Evolutionary conservation across 2,329 filamentous ascomycete species (phyloP).

Genomic region (Alternaria hordeiaustralica): DNA sequence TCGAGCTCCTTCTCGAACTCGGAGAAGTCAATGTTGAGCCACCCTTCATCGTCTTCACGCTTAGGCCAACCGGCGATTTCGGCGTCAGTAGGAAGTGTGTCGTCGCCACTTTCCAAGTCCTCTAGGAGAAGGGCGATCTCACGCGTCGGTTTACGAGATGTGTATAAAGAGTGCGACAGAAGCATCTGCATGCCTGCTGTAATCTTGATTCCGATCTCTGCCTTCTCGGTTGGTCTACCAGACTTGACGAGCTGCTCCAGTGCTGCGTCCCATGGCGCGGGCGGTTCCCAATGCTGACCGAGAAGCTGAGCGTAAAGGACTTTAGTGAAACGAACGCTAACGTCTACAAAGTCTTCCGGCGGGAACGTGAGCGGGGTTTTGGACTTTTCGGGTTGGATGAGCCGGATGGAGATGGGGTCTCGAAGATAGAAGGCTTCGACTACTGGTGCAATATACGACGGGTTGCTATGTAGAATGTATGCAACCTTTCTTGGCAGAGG

Average conservation of each 20-base stretch:
- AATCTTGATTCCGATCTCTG: conserved; percentile 85
- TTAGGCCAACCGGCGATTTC: conserved; percentile 76
- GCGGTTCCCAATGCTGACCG: conserved; percentile 77
- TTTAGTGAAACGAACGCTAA: conserved; percentile 83
- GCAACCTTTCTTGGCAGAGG: conserved; percentile 83
- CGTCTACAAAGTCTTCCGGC: conserved; percentile 78
- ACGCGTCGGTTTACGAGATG: conserved; percentile 71
- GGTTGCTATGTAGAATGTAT: conserved; percentile 75
- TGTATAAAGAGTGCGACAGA: conserved; percentile 69
- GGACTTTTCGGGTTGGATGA: conserved; percentile 63
- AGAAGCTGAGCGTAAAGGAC: conserved; percentile 90
- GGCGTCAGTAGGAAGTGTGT: conserved; percentile 70
- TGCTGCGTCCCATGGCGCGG: conserved; percentile 62
- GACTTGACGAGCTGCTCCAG: conserved; percentile 41
- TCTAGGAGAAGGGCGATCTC: conserved; percentile 79
- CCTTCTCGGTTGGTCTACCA: conserved; percentile 47
- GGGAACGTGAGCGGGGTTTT: conserved; percentile 66
- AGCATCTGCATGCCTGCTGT: conserved; percentile 92
- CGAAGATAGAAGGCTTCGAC: conserved; percentile 92
- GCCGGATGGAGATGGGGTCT: conserved; percentile 77
- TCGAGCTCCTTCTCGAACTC: conserved; percentile 85
- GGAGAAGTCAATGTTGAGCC: conserved; percentile 89
- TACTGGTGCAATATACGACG: conserved; percentile 79
- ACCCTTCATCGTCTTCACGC: conserved; percentile 82
- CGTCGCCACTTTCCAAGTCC: conserved; percentile 76